Conservation (phyloP, 371 early-diverging fungal genomes). For the Chytridium lagenaria region DNA sequence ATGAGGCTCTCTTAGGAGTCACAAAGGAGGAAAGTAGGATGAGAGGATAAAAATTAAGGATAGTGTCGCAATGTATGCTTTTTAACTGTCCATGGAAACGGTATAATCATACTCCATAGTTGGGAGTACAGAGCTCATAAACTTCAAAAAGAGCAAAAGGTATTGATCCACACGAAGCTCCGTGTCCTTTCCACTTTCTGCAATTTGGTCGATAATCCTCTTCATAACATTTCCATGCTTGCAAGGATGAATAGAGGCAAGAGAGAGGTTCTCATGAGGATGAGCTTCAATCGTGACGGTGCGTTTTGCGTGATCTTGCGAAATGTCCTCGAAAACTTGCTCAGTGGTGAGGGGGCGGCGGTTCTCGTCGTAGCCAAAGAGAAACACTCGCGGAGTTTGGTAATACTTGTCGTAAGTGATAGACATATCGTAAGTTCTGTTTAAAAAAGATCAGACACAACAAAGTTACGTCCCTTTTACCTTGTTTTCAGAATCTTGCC, state of each 20-base stretch:
- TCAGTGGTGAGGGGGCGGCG: constrained; percentile 82
- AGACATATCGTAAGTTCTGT: constrained; percentile 91
- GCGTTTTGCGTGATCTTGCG: constrained; percentile 96
- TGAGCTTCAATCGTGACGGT: constrained; percentile 97
- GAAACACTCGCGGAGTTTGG: constrained; percentile 95
- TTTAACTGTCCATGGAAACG: constrained; percentile 55
- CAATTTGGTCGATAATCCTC: constrained; percentile 85
- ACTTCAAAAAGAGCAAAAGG: constrained; percentile 92
- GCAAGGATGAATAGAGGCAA: constrained; percentile 97
- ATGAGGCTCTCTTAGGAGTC: too few relatives aligned
- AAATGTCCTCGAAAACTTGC: constrained; percentile 96
- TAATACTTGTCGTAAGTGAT: constrained; percentile 99
- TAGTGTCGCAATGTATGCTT: too few relatives aligned
- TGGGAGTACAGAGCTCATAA: constrained; percentile 94
- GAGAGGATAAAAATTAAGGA: too few relatives aligned
- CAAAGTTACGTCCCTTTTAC: constrained; percentile 31
- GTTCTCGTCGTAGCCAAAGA: constrained; percentile 95
- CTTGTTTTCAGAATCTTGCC: constrained; percentile 92
- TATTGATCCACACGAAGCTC: constrained; percentile 92
- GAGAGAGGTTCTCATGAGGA: constrained; percentile 82
- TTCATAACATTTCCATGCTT: constrained; percentile 98
- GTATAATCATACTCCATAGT: constrained; percentile 98
- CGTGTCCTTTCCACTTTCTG: constrained; percentile 59
- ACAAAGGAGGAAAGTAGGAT: too few relatives aligned
- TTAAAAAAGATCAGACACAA: background rate